Conservation (phyloP, 2,329 filamentous ascomycete species). For the Juglanconis juglandina region DNA sequence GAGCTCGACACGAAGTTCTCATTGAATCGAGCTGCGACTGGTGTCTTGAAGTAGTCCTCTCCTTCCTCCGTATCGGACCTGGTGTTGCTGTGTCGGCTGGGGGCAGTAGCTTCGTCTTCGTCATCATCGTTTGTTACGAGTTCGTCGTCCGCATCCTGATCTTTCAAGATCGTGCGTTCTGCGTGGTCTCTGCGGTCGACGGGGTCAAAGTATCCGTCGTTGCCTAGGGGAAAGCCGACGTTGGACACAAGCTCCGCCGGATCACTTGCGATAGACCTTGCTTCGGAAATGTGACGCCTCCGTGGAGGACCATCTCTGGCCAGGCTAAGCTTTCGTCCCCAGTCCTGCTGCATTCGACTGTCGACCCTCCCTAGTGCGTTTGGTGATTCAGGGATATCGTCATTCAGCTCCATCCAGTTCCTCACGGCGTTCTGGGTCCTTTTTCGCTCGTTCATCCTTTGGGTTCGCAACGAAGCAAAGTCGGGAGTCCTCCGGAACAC, state of each 20-base stretch:
- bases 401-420: constrained; percentile 81
- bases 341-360: constrained; percentile 41
- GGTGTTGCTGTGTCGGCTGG: constrained; percentile 19
- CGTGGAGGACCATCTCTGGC: constrained; percentile 44
- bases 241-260: constrained; percentile 60
- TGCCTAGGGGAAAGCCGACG: constrained; percentile 41
- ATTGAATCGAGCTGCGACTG: constrained; percentile 40
- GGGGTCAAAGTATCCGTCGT: constrained; percentile 26
- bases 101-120: constrained; percentile 42
- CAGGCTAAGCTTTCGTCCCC: constrained; percentile 52
- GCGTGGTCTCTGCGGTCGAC: constrained; percentile 14
- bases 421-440: constrained; percentile 80
- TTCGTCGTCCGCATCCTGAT: constrained; percentile 87
- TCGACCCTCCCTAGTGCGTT: constrained; percentile 50
- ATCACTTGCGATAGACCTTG: constrained; percentile 60
- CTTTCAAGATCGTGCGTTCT: constrained; percentile 47
- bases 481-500: constrained; percentile 78
- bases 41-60: constrained; percentile 56
- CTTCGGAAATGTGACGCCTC: constrained; percentile 50
- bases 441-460: constrained; percentile 60
- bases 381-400: constrained; percentile 45
- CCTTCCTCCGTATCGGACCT: constrained; percentile 28
- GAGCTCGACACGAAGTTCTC: constrained; percentile 28
- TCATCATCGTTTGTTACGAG: constrained; percentile 78
- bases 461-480: constrained; percentile 56